Evolutionary conservation across 441 rosid species (phyloP), one percentile per base, ranked within the genome.

Genomic region (Theobroma grandiflorum): DNA sequence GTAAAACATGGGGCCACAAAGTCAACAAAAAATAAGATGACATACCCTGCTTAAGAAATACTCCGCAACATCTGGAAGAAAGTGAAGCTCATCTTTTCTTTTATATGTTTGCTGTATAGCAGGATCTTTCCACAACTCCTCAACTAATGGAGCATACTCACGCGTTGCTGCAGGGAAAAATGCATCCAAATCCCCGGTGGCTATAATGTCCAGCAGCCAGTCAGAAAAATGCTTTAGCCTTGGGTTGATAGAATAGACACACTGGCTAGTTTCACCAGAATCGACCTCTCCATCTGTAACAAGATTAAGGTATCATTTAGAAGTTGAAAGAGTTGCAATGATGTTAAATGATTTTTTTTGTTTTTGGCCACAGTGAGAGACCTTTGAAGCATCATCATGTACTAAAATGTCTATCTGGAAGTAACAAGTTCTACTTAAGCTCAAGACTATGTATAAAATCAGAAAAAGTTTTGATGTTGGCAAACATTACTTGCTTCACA

Each of bases 161-260:
- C 99, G 98, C 10, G 99, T 93, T 76, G 99, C 99, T 2, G 99
- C 99, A 22, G 99, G 99, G 82, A 97, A 97, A 88, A 97, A 94
- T 12, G 99, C 98, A 83, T 95, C 99, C 75, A 97, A 88, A 84
- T 97, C 98, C 65, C 99, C 99, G 2, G 98, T 97, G 72, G 99
- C 99, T 82, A 95, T 97, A 65, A 97, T 95, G 79, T 97, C 99
- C 76, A 97, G 92, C 82, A 97, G 93, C 99, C 98, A 95, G 86
- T 97, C 99, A 53, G 99, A 95, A 79, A 97, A 97, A 88, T 94
- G 96, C 87, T 97, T 97, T 87, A 97, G 85, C 91, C 96, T 91
- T 16, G 95, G 90, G 90, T 95, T 97, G 83, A 97, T 90, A 31
- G 97, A 93, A 79, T 95, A 95, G 59, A 93, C 80, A 38, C 90